Percentiles rank a stretch among this genome's conserved stretches.
phyloP scores from a whole-genome alignment of 2,329 filamentous ascomycete species.

The Pseudogymnoascus destructans region DNA sequence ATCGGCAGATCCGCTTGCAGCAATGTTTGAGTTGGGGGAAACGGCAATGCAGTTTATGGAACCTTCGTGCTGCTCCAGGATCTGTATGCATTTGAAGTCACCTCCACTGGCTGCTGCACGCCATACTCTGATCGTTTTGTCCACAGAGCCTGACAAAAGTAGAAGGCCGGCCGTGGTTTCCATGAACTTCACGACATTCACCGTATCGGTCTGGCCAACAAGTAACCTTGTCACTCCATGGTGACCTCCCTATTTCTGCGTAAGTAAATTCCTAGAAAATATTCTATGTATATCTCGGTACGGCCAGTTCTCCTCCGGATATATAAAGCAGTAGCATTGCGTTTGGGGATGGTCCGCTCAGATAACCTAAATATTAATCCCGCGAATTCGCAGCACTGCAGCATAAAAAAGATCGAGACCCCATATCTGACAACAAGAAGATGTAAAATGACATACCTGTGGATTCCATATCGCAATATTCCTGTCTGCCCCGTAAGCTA shows the following conservation, averaged over 20 bases:
- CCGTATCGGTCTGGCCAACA: constrained; percentile 61
- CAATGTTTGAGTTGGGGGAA: constrained; percentile 25
- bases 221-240: constrained; percentile 54
- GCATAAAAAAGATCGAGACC: neutral
- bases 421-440: neutral
- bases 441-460: constrained; percentile 38
- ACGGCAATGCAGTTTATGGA: constrained; percentile 59
- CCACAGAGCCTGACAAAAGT: constrained; percentile 69
- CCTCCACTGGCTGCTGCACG: constrained; percentile 28
- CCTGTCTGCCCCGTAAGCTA: constrained; percentile 81
- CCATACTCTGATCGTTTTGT: constrained; percentile 70
- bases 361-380: neutral
- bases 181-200: constrained; percentile 76
- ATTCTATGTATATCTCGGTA: neutral
- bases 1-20: constrained; percentile 75
- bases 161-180: constrained; percentile 38
- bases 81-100: constrained; percentile 34
- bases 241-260: constrained; percentile 30
- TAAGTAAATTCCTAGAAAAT: neutral
- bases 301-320: neutral
- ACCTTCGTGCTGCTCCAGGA: constrained; percentile 52
- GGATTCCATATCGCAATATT: constrained; percentile 86
- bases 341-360: neutral
- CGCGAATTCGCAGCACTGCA: neutral
- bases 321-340: neutral